A percentile compares a stretch with the other conserved stretches of the same genome.
phyloP scores from a whole-genome alignment of 2,329 filamentous ascomycete genomes.

The Aspergillus uvarum region DNA sequence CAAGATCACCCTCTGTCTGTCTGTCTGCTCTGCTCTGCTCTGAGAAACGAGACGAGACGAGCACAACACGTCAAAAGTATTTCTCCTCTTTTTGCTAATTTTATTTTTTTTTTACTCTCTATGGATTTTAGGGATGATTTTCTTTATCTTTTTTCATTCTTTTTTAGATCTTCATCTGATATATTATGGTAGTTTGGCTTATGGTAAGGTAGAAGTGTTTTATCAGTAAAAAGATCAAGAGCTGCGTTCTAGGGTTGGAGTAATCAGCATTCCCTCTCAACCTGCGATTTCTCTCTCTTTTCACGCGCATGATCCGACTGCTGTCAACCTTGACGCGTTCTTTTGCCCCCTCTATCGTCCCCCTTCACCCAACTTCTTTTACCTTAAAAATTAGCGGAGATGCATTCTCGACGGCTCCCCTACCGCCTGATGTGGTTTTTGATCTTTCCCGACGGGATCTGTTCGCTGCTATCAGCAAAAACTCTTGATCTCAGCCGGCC shows the following conservation, averaged over 20 bases:
- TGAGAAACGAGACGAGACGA: constrained; percentile 9
- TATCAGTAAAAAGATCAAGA: constrained; percentile 2
- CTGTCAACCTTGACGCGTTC: constrained; percentile 9
- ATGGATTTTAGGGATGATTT: constrained; percentile 5
- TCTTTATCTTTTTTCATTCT: constrained; percentile 1
- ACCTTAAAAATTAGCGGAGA: not conserved
- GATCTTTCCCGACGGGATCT: not conserved
- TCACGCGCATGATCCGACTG: constrained; percentile 12
- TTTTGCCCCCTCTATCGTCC: not conserved
- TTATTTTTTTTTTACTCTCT: constrained; percentile 14
- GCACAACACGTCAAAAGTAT: constrained; percentile 25
- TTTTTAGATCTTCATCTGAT: constrained; percentile 1
- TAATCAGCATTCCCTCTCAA: constrained; percentile 5
- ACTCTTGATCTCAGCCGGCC: not conserved
- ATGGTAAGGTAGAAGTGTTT: constrained; percentile 7
- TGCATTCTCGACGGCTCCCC: not conserved
- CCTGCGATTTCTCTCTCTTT: constrained; percentile 14
- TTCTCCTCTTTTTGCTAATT: constrained; percentile 15
- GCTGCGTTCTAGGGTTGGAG: constrained; percentile 1
- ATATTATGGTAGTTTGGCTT: constrained; percentile 8
- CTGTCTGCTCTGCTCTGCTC: constrained; percentile 5
- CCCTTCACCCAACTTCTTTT: not conserved
- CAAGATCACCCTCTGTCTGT: constrained; percentile 35
- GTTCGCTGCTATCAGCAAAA: not conserved
- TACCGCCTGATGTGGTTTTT: not conserved